Percentiles rank a stretch among this genome's conserved stretches.
Evolutionary conservation across 2,329 filamentous ascomycete genomes (phyloP).

Genomic region (Ceratocystis lukuohia): DNA sequence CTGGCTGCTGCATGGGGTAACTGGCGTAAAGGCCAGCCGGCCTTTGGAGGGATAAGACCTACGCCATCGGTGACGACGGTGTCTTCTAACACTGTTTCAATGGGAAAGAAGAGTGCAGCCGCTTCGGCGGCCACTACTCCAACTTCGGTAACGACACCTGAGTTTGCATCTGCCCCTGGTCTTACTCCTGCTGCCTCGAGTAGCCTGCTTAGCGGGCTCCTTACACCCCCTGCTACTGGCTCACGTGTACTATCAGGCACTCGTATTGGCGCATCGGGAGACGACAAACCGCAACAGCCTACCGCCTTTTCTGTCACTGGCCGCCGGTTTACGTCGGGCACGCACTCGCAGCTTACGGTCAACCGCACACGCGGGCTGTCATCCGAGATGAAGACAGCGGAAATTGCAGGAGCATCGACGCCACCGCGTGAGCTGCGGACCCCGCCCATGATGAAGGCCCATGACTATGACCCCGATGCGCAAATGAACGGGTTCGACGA

Average conservation of each 20-base stretch:
- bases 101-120: neutral
- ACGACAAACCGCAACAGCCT: constrained; percentile 33
- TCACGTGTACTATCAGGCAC: constrained; percentile 32
- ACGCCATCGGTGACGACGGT: neutral
- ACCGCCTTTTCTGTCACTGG: constrained; percentile 50
- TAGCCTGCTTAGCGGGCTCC: constrained; percentile 59
- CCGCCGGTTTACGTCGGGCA: constrained; percentile 36
- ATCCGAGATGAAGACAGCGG: neutral
- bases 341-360: constrained; percentile 22
- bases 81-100: neutral
- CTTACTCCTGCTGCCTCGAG: constrained; percentile 27
- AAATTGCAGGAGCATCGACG: constrained; percentile 19
- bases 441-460: constrained; percentile 47
- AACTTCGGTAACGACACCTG: constrained; percentile 25
- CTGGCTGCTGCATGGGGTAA: constrained; percentile 89
- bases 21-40: constrained; percentile 61
- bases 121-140: constrained; percentile 4
- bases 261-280: constrained; percentile 1
- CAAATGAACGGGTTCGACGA: constrained; percentile 46
- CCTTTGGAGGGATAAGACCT: constrained; percentile 36
- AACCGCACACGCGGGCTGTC: constrained; percentile 11
- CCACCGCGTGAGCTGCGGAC: constrained; percentile 37
- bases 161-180: neutral
- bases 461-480: constrained; percentile 49
- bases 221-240: constrained; percentile 77